phyloP scores from a whole-genome alignment of 2,329 filamentous ascomycete species.

The Diaporthe sp. region DNA sequence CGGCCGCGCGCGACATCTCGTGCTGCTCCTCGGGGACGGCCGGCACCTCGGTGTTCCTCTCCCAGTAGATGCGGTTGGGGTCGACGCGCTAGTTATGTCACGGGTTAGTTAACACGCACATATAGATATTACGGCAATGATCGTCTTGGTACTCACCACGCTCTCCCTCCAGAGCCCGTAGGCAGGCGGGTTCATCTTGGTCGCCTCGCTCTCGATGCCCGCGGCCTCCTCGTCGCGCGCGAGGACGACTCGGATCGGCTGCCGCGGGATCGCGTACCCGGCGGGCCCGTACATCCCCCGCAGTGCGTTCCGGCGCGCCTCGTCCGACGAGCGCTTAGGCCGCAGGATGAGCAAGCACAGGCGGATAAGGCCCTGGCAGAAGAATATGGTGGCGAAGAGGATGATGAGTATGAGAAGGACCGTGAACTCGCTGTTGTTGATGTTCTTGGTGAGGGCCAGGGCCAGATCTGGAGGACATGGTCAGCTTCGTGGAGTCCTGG shows the following conservation, averaged over 20 bases:
- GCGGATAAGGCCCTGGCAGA: slow-evolving; percentile 81
- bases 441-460: slow-evolving; percentile 73
- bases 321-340: slow-evolving; percentile 48
- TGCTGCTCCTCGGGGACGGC: slow-evolving; percentile 33
- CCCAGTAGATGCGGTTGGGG: slow-evolving; percentile 85
- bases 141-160: slow-evolving; percentile 67
- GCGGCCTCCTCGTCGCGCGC: slow-evolving; percentile 78
- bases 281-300: slow-evolving; percentile 63
- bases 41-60: slow-evolving; percentile 63
- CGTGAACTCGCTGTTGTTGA: slow-evolving; percentile 77
- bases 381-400: slow-evolving; percentile 78
- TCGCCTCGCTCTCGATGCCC: slow-evolving; percentile 63
- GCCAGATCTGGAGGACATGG: slow-evolving; percentile 70
- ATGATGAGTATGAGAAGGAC: slow-evolving; percentile 84
- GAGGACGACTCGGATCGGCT: slow-evolving; percentile 82
- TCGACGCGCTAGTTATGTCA: slow-evolving; percentile 70
- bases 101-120: background rate
- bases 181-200: slow-evolving; percentile 77
- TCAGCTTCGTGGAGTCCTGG: slow-evolving; percentile 13
- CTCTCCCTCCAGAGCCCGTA: slow-evolving; percentile 88
- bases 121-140: background rate
- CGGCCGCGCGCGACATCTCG: slow-evolving; percentile 12
- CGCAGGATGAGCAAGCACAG: slow-evolving; percentile 74
- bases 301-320: slow-evolving; percentile 40
- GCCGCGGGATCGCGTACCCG: slow-evolving; percentile 75